Base-by-base conservation (phyloP, 1,284 basidiomycete genomes). In the Waitea zeae region DNA sequence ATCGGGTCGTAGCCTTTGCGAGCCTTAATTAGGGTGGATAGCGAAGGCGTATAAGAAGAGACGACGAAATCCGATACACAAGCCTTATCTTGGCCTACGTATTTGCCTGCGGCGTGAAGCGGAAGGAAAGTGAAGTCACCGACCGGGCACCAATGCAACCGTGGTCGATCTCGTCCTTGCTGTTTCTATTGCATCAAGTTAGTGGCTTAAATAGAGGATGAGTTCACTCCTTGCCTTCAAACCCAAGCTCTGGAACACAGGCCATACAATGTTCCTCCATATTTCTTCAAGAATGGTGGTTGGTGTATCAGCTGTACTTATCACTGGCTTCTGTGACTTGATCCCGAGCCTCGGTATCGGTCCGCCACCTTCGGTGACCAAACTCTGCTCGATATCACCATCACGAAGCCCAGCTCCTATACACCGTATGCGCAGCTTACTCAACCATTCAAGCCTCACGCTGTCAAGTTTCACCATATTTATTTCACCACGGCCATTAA, bases 111-210 rank as follows among this genome's bases (percentile, higher is more conserved):
- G 12, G 39, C 39, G 31, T 41, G 39, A 12, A 41, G 11, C 4
- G 39, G 39, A 14, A 41, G 12, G 26, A 36, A 36, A 20, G 37
- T 27, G 17, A 41, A 28, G n/a, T 19, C 26, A 9, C 39, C 39
- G 11, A 24, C 35, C 12, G 34, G 18, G 24, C 39, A 38, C 39
- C 39, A 38, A 17, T 30, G 33, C 12, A 41, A 13, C 17, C 37
- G 33, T 12, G 32, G 20, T 6, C 29, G 29, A 30, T 7, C 29
- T 7, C 29, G 15, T 11, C 11, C 29, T 17, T 30, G 9, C n/a
- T 7, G 6, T 30, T 7, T 11, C 29, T 12, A 15, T 7, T 6
- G 9, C 6, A 7, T 17, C 7, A 9, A 15, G 15, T 30, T 30
- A 30, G 29, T 14, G 7, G 15, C 7, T 6, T 11, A 15, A 15